A percentile compares a stretch with the other conserved stretches of the same genome.
Evolutionary conservation across 1,284 basidiomycete genomes (phyloP).

Genomic region (Ustanciosporium gigantosporum): DNA sequence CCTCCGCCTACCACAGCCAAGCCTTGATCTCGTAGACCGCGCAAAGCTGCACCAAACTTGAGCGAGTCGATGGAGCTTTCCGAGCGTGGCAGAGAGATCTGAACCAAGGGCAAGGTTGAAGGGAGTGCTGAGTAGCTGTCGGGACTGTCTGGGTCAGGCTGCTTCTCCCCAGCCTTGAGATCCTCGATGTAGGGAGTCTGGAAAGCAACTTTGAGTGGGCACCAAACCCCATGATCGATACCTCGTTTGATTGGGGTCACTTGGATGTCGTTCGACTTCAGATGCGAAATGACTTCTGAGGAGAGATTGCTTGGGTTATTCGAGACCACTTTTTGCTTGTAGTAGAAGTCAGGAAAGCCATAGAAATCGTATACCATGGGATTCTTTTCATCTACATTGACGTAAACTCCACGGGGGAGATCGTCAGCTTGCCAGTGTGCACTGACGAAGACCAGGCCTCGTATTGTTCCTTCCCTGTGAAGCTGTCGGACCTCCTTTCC

Average conservation of each 20-base stretch:
- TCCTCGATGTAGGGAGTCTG: constrained; percentile 27
- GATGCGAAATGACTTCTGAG: constrained; percentile 50
- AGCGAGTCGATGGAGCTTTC: constrained; percentile 48
- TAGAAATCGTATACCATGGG: constrained; percentile 65
- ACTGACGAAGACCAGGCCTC: constrained; percentile 63
- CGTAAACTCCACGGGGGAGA: constrained; percentile 23
- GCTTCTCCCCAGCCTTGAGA: constrained; percentile 7
- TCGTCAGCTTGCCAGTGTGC: constrained; percentile 64
- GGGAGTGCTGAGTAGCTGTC: constrained; percentile 38
- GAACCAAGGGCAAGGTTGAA: constrained; percentile 59
- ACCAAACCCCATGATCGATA: constrained; percentile 64
- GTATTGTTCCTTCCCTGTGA: constrained; percentile 45
- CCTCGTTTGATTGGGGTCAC: constrained; percentile 54
- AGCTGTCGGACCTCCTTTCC: constrained; percentile 55
- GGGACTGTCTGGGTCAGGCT: constrained; percentile 5
- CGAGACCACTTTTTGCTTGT: constrained; percentile 60
- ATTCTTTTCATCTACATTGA: constrained; percentile 58
- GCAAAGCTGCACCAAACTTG: constrained; percentile 62
- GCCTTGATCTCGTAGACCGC: constrained; percentile 52
- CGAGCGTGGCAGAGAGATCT: constrained; percentile 63
- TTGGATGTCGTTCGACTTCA: constrained; percentile 25
- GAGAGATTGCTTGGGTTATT: constrained; percentile 48
- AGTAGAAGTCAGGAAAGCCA: constrained; percentile 58
- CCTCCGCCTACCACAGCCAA: constrained; percentile 46
- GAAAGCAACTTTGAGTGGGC: constrained; percentile 63